Evolutionary conservation across 352 stramenopile species (phyloP), one percentile per base, ranked within the genome.

Genomic region (Phytophthora megakarya): DNA sequence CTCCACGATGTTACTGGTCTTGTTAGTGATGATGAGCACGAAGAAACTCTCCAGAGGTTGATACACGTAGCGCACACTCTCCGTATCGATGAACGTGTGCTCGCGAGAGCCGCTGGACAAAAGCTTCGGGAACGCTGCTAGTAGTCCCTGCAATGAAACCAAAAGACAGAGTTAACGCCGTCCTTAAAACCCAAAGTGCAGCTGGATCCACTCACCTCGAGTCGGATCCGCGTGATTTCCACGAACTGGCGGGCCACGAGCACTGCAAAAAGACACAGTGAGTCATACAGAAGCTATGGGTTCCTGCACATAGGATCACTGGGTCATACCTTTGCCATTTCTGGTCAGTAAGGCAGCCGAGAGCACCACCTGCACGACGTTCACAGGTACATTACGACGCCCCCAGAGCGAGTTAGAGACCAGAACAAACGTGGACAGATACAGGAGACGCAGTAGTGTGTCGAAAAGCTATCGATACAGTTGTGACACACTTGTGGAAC

Each of bases 41-140:
- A 98, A 99, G 57, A 99, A 97, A 52, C 88, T 97, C 73, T 99
- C 98, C 25, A 99, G 89, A 21, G 97, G 97, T 68, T 99, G 97
- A 77, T 99, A 99, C 54, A 99, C 97, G 63, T 99, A 99, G 55
- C 87, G 85, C 51, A 99, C 97, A 55, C 88, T 97, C 58, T 99
- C 98, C 39, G 98, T 99, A 72, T 99, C 98, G 52, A 99, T 98
- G 74, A 98, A 99, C 62, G 97, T 99, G 84, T 99, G 98, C 77
- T 99, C 96, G 33, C 87, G 86, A 35, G 80, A 81, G 38, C 91
- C 90, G 49, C 88, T 96, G 13, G 96, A 97, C 59, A 99, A 80
- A 19, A 99, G 86, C 81, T 99, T 99, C 0, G 98, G 97, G 71
- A 99, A 99, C 11, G 98, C 98, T 19, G 97, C 97, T 35, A 99